These are phyloP conservation scores for Talaromyces sp. DNA, from an alignment of 2,329 filamentous ascomycete species.

Conservation along the genomic window DNA sequence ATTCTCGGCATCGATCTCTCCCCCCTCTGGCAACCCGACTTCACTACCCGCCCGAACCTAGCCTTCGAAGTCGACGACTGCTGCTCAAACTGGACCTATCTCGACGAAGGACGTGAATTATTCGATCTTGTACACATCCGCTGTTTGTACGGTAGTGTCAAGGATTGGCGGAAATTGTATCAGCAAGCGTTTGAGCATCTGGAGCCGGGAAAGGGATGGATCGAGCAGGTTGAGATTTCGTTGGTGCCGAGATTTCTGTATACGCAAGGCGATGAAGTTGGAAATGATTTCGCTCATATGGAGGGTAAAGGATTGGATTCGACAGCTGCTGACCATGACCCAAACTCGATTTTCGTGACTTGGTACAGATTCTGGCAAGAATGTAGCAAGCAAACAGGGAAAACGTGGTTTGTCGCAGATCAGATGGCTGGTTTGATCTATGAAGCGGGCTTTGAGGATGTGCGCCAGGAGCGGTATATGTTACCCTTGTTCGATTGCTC, in stretches of 20 bases:
- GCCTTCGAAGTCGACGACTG: conserved; percentile 35
- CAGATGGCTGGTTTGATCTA: conserved; percentile 28
- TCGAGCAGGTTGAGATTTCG: conserved; percentile 42
- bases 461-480: conserved; percentile 27
- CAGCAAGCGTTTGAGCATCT: conserved; percentile 34
- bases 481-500: conserved; percentile 20
- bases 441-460: conserved; percentile 27
- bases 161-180: conserved; percentile 35
- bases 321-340: neutral
- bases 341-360: conserved; percentile 28
- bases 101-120: conserved; percentile 25
- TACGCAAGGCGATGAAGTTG: conserved; percentile 25
- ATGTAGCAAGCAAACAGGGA: conserved; percentile 30
- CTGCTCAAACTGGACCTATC: conserved; percentile 35
- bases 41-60: conserved; percentile 29
- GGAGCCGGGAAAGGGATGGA: conserved; percentile 33
- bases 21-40: conserved; percentile 23
- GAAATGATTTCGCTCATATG: neutral
- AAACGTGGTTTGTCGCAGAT: conserved; percentile 24
- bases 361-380: conserved; percentile 21
- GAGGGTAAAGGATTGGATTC: neutral
- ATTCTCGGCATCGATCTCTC: conserved; percentile 40
- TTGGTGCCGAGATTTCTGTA: conserved; percentile 30
- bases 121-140: conserved; percentile 47
- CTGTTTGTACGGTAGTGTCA: conserved; percentile 34